These are phyloP conservation scores for Nemania sp. DNA, from an alignment of 2,329 filamentous ascomycete genomes.

Conservation along the genomic window DNA sequence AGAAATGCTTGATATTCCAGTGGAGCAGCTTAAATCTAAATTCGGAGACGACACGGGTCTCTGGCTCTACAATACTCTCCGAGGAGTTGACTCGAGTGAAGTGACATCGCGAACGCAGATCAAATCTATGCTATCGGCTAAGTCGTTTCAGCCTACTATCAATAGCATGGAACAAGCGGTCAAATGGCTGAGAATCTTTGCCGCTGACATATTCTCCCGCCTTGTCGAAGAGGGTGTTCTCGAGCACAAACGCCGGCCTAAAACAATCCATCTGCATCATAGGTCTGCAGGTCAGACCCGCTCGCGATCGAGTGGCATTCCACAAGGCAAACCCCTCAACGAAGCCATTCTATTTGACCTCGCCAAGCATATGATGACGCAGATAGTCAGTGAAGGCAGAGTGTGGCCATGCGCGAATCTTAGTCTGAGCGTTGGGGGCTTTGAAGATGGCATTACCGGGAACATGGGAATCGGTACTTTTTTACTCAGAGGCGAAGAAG, in stretches of 20 bases:
- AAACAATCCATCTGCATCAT: conserved; percentile 83
- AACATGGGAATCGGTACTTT: conserved; percentile 88
- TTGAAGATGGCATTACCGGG: conserved; percentile 82
- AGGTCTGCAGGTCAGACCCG: conserved; percentile 73
- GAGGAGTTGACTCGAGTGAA: conserved; percentile 84
- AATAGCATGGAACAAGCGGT: conserved; percentile 76
- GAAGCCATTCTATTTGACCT: conserved; percentile 75
- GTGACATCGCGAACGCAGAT: conserved; percentile 91
- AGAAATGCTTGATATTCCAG: conserved; percentile 71
- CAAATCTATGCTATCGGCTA: conserved; percentile 96
- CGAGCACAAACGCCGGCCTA: conserved; percentile 84
- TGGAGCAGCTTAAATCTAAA: conserved; percentile 77
- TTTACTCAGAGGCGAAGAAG: conserved; percentile 75
- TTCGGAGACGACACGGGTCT: conserved; percentile 82
- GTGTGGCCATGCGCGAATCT: conserved; percentile 94
- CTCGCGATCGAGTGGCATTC: conserved; percentile 77
- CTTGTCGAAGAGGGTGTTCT: conserved; percentile 88
- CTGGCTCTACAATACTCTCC: conserved; percentile 84
- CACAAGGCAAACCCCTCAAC: conserved; percentile 73
- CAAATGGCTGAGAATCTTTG: conserved; percentile 89
- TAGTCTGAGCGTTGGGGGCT: conserved; percentile 85
- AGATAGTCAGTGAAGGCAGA: conserved; percentile 76
- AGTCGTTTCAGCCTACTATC: conserved; percentile 88
- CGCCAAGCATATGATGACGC: conserved; percentile 74
- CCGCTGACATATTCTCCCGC: conserved; percentile 85